Evolutionary conservation across 352 stramenopile species (phyloP), one percentile per base, ranked within the genome.

Genomic region (Pythium rishiriense): DNA sequence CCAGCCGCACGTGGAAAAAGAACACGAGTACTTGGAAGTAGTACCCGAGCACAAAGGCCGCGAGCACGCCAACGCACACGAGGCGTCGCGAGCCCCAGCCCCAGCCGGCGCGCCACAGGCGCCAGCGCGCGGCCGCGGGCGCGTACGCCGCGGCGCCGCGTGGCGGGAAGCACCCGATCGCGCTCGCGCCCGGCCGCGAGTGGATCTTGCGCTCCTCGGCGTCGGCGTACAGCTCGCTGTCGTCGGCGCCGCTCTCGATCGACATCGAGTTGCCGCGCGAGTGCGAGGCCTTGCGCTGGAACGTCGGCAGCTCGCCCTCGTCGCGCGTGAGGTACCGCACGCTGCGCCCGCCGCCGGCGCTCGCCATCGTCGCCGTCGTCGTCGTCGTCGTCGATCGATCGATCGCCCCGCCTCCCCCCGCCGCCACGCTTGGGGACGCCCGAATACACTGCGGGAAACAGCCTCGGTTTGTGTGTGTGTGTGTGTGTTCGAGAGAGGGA

Each of bases 11-110:
- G 51, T 83, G 80, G 35, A 75, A 64, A 54, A 89, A 89, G 68
- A 91, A 91, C 49, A 87, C 45, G 22, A 91, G 49, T 19, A 91
- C 54, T 41, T 91, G 82, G 15, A 74, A 74, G 62, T 91, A 91
- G 68, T 88, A 91, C 19, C 82, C 82, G 21, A 88, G 45, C 26
- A 64, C 50, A 57, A 91, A 84, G 4, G 78, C 76, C 35, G 47
- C 33, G 4, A 69, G 42, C 24, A 69, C 25, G 1, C 11, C 26
- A 65, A 68, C 25, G 54, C 68, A 26, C n/a, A 72, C 25, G 6
- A 49, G 45, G 12, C 64, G 58, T 14, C 64, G 57, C 42, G 55
- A 37, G 24, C 63, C 55, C 63, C 63, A 70, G 15, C 25, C 6
- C 60, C 58, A 66, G 4, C 39, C 51, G 4, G 33, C 21, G 31